Percentiles rank a stretch among this genome's conserved stretches.
Evolutionary conservation across 1,139 yeast species (phyloP).

Genomic region (Pichia sp.): DNA sequence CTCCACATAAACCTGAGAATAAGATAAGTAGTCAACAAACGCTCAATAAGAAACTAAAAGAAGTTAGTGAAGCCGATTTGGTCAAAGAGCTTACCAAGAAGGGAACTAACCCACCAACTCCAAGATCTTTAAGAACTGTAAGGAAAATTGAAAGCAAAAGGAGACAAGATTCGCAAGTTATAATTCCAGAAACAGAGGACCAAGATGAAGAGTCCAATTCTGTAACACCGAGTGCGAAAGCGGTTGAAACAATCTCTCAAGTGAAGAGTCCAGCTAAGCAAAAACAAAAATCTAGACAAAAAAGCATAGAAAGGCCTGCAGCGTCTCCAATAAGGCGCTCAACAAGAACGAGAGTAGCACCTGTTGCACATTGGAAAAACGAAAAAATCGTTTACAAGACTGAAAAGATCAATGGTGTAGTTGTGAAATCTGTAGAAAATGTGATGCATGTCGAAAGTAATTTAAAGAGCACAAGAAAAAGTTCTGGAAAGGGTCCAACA

Average conservation of each 20-base stretch:
- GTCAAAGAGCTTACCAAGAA: neutral
- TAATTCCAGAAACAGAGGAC: too few species aligned
- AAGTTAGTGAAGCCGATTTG: neutral
- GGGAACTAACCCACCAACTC: neutral
- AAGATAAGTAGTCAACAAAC: too few species aligned
- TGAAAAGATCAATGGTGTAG: slow-evolving; percentile 38
- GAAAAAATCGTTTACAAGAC: slow-evolving; percentile 63
- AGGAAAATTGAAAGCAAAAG: too few species aligned
- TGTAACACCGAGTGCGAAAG: too few species aligned
- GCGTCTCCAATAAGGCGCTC: slow-evolving; percentile 38
- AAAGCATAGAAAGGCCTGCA: slow-evolving; percentile 13
- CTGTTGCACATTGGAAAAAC: slow-evolving; percentile 81
- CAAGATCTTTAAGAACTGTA: neutral
- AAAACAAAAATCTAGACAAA: slow-evolving; percentile 6
- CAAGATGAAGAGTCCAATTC: too few species aligned
- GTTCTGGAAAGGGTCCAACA: neutral
- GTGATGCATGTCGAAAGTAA: slow-evolving; percentile 32
- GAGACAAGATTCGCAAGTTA: too few species aligned
- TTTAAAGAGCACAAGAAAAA: slow-evolving; percentile 14
- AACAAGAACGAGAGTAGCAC: slow-evolving; percentile 57
- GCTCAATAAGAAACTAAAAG: neutral
- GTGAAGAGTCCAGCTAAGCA: too few species aligned
- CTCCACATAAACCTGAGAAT: neutral
- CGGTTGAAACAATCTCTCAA: too few species aligned
- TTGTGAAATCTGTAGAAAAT: slow-evolving; percentile 54